These are phyloP conservation scores for Cadophora luteo-olivacea DNA, from an alignment of 2,329 filamentous ascomycete genomes.

Conservation along the genomic window DNA sequence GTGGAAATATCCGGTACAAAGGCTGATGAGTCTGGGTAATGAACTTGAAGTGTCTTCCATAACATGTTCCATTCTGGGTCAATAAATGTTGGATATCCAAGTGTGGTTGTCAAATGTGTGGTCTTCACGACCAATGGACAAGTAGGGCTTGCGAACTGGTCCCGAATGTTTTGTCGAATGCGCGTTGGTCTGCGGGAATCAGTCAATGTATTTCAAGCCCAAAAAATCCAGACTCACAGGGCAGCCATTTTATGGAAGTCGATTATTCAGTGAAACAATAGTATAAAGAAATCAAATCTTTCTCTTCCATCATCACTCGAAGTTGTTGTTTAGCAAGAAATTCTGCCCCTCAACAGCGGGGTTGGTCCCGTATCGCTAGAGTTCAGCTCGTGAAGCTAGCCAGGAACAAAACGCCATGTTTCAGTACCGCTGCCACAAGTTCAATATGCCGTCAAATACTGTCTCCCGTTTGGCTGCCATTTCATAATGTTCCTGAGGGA, in stretches of 20 bases:
- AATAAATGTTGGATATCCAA: constrained; percentile 50
- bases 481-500: background rate
- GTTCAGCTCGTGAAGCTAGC: constrained; percentile 10
- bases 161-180: constrained; percentile 32
- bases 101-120: constrained; percentile 26
- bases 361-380: background rate
- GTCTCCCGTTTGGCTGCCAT: background rate
- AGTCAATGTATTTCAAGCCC: background rate
- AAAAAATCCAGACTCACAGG: constrained; percentile 8
- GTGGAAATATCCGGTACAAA: constrained; percentile 49
- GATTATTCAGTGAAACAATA: too few relatives aligned
- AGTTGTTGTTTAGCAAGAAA: too few relatives aligned
- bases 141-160: constrained; percentile 29
- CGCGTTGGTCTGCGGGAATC: constrained; percentile 30
- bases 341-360: background rate
- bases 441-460: background rate
- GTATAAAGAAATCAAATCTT: too few relatives aligned
- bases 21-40: constrained; percentile 50
- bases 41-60: constrained; percentile 46
- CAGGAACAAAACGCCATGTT: constrained; percentile 9
- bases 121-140: constrained; percentile 21
- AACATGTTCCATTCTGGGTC: constrained; percentile 54
- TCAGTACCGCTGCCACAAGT: background rate
- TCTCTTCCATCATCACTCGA: too few relatives aligned
- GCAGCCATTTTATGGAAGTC: constrained; percentile 12